Percentiles rank a stretch among this genome's conserved stretches.
These are phyloP conservation scores for Lentinula aciculospora DNA, from an alignment of 768 basidiomycete species.

Conservation along the genomic window DNA sequence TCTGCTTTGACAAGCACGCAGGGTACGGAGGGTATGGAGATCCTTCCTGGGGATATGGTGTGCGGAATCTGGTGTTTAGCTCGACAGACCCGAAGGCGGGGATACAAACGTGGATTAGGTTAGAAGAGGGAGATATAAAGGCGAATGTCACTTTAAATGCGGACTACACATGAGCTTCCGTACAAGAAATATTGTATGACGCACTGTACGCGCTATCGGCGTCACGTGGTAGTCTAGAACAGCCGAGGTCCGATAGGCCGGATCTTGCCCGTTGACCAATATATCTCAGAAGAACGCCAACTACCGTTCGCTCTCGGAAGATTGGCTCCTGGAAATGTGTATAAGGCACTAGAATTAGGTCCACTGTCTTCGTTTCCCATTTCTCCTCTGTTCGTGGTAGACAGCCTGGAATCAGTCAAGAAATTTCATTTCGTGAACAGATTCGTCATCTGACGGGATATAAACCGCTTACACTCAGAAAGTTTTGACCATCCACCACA, in stretches of 20 bases:
- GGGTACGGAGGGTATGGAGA: slow-evolving; percentile 35
- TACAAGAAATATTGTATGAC: too few relatives aligned
- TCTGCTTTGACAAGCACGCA: slow-evolving; percentile 77
- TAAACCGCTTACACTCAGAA: not conserved
- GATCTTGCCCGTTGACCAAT: not conserved
- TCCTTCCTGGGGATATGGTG: slow-evolving; percentile 34
- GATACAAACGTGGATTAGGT: slow-evolving; percentile 59
- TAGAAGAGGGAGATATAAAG: slow-evolving; percentile 53
- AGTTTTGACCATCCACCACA: not conserved
- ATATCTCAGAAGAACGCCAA: too few relatives aligned
- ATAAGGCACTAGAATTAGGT: not conserved
- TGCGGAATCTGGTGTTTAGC: slow-evolving; percentile 57
- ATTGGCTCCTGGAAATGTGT: not conserved
- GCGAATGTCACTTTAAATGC: slow-evolving; percentile 48
- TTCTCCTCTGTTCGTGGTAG: not conserved
- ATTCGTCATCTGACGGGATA: not conserved
- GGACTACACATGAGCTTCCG: slow-evolving; percentile 21
- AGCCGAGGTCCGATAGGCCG: not conserved
- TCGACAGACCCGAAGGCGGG: slow-evolving; percentile 37
- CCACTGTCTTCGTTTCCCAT: not conserved
- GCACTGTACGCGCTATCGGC: too few relatives aligned
- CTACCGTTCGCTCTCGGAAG: not conserved
- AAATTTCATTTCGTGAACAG: not conserved
- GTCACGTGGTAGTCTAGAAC: too few relatives aligned
- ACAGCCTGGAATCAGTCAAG: not conserved